phyloP scores from a whole-genome alignment of 2,329 filamentous ascomycete species.

The Phaeosphaeriaceae sp. region DNA sequence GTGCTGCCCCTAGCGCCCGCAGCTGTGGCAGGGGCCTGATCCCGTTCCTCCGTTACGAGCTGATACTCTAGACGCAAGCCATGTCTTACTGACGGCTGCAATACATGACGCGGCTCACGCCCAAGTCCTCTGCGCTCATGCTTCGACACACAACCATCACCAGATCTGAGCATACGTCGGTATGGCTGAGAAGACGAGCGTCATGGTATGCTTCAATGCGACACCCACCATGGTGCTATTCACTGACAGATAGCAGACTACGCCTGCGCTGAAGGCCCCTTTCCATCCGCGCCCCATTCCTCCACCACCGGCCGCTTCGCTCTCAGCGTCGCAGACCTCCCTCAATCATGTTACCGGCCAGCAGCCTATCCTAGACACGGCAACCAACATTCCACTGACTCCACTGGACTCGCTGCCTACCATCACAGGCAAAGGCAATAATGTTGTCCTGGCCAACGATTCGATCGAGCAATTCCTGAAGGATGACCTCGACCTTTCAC shows the following conservation, averaged over 20 bases:
- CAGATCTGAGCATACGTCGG: too few species aligned
- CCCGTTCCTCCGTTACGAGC: too few species aligned
- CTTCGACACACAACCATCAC: too few species aligned
- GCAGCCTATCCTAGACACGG: constrained; percentile 29
- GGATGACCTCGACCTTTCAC: constrained; percentile 37
- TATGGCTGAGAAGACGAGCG: too few species aligned
- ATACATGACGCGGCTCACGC: too few species aligned
- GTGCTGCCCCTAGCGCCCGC: too few species aligned
- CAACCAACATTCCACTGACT: constrained; percentile 24
- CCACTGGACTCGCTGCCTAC: constrained; percentile 43
- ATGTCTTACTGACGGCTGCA: not conserved
- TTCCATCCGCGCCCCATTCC: constrained; percentile 33
- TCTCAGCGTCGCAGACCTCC: constrained; percentile 16
- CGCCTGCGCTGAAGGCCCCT: constrained; percentile 22
- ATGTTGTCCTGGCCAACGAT: constrained; percentile 29
- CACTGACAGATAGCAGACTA: constrained; percentile 9
- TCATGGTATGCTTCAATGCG: not conserved
- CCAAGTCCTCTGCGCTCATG: too few species aligned
- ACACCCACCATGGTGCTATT: not conserved
- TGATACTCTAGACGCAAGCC: not conserved
- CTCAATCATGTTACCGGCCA: constrained; percentile 9
- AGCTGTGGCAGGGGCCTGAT: too few species aligned
- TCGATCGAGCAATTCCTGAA: constrained; percentile 35
- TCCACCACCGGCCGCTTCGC: constrained; percentile 9
- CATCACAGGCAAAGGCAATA: constrained; percentile 28